Base-by-base conservation (phyloP, 352 stramenopile genomes). In the Pythium utonaiense region DNA sequence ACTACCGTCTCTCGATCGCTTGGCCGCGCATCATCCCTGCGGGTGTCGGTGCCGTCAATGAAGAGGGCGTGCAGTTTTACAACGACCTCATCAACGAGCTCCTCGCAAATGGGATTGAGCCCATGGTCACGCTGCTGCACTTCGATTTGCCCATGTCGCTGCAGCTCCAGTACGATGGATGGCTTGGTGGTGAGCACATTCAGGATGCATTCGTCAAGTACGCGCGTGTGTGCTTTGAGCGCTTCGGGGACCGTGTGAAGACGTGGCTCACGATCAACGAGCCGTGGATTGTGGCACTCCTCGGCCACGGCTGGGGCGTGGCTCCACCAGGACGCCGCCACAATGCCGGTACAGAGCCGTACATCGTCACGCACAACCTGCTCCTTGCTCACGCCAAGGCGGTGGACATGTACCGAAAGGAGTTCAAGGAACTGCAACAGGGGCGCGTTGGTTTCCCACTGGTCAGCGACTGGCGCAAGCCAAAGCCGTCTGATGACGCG, bases 191-290 rank as follows among this genome's bases (percentile, higher is more conserved):
- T 3, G 63, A 74, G 3, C 28, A 87, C 96, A 81, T 86, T 30
- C 57, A 88, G 24, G 30, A 68, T 21, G 63, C 80, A 33, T 96
- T 92, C 60, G 73, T 70, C 8, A 64, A 91, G 12, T 98, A 96
- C 67, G 85, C 91, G 33, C 67, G 31, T 50, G 96, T 60, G 66
- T 96, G 71, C 70, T 96, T 68, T 24, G 93, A 98, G 49, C 77
- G 80, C 28, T 98, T 97, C 71, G 93, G 93, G 17, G 67, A 88
- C 61, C 83, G 94, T 28, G 85, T 98, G 13, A 89, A 96, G 58
- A 74, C 78, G 49, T 98, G 95, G 94, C 86, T 96, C 22, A 98
- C 94, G 5, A 85, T 98, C 51, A 98, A 98, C 63, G 95, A 98
- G 70, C 74, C 89, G 5, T 90, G 80, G 76, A 91, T 71, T 14